Conservation (phyloP, 495 filamentous ascomycete genomes). For the Daldinia concentrica region DNA sequence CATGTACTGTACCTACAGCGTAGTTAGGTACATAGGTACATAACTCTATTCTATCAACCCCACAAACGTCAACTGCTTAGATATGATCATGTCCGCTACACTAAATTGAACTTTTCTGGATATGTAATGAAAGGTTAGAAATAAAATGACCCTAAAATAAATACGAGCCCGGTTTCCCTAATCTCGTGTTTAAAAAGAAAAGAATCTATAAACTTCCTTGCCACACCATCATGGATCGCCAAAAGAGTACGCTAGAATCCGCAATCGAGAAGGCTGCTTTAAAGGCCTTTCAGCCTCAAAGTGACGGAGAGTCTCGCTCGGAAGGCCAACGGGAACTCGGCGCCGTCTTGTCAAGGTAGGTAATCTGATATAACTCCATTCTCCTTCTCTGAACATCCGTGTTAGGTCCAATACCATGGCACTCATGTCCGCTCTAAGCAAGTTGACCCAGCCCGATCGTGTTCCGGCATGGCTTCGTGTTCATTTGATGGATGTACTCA, state of each 20-base stretch:
- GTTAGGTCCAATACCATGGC: constrained; percentile 55
- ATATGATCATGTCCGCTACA: neutral
- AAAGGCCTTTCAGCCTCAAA: constrained; percentile 54
- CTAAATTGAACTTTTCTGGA: neutral
- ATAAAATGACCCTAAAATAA: neutral
- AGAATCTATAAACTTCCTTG: neutral
- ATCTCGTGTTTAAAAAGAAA: neutral
- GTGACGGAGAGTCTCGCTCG: constrained; percentile 39
- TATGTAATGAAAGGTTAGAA: neutral
- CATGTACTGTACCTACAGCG: neutral
- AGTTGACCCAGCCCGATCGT: constrained; percentile 55
- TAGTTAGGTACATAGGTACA: neutral
- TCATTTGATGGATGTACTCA: constrained; percentile 65
- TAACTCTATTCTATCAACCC: neutral
- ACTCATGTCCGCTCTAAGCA: constrained; percentile 57
- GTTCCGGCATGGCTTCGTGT: constrained; percentile 60
- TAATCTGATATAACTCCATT: constrained; percentile 4
- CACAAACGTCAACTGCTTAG: neutral
- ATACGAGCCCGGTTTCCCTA: neutral
- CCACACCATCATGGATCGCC: constrained; percentile 10
- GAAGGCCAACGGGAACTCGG: constrained; percentile 51
- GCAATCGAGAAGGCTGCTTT: constrained; percentile 49
- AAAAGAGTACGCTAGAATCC: constrained; percentile 34
- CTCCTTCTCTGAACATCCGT: constrained; percentile 42
- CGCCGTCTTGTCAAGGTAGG: constrained; percentile 55